phyloP scores from a whole-genome alignment of 495 filamentous ascomycete species.

The Lophiotrema nucula region DNA sequence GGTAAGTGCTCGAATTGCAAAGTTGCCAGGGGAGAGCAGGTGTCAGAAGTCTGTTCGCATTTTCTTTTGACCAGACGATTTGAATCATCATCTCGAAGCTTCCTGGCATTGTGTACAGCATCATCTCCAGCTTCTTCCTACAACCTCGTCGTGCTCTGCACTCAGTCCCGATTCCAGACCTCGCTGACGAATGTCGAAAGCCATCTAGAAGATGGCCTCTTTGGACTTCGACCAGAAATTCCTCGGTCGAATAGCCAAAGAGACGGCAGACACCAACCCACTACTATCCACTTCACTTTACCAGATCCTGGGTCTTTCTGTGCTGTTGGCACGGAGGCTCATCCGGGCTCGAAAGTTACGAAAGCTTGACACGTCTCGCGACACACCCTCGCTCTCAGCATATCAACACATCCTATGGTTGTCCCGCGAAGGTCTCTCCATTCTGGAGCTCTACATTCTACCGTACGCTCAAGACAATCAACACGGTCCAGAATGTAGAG shows the following conservation, averaged over 20 bases:
- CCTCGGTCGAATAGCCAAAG: slow-evolving; percentile 78
- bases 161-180: neutral
- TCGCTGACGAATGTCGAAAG: slow-evolving; percentile 18
- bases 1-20: slow-evolving; percentile 15
- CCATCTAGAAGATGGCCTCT: slow-evolving; percentile 68
- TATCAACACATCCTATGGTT: slow-evolving; percentile 97
- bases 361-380: slow-evolving; percentile 73
- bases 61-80: too few relatives aligned
- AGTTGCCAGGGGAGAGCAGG: neutral
- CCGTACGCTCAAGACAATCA: slow-evolving; percentile 64
- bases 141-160: neutral
- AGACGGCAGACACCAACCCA: slow-evolving; percentile 67
- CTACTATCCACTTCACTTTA: slow-evolving; percentile 78
- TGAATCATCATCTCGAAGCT: neutral
- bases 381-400: slow-evolving; percentile 76
- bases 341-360: slow-evolving; percentile 79
- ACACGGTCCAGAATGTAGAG: slow-evolving; percentile 53
- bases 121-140: neutral
- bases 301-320: slow-evolving; percentile 85
- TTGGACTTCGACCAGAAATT: slow-evolving; percentile 97
- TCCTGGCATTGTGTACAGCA: neutral
- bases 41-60: neutral
- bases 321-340: slow-evolving; percentile 82
- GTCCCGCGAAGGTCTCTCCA: slow-evolving; percentile 81
- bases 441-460: slow-evolving; percentile 82